Percentiles rank a stretch among this genome's conserved stretches.
Evolutionary conservation across 352 stramenopile species (phyloP).

Genomic region (Globisporangium nagaii): DNA sequence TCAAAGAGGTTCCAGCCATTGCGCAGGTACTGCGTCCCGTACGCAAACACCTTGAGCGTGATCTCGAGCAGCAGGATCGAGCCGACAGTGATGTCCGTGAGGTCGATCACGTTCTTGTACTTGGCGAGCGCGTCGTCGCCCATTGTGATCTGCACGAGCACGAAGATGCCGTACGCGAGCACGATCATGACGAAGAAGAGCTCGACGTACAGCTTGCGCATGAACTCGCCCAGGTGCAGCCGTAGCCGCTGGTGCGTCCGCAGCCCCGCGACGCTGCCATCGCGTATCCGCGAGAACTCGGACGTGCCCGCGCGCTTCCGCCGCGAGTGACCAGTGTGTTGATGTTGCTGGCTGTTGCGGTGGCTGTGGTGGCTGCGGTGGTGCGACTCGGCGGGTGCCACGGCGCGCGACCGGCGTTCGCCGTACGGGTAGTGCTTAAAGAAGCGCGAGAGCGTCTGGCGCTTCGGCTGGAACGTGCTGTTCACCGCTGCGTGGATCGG

Average conservation of each 20-base stretch:
- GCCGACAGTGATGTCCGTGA: constrained; percentile 80
- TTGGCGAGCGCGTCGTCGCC: constrained; percentile 37
- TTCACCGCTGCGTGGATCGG: constrained; percentile 15
- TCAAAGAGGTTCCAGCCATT: constrained; percentile 80
- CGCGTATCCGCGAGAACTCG: constrained; percentile 26
- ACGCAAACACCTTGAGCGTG: constrained; percentile 72
- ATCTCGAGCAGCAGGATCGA: constrained; percentile 82
- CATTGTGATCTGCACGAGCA: constrained; percentile 80
- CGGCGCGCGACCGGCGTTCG: constrained; percentile 50
- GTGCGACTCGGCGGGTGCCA: constrained; percentile 42
- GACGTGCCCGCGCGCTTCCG: constrained; percentile 32
- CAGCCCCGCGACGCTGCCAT: constrained; percentile 26
- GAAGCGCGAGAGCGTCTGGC: constrained; percentile 52
- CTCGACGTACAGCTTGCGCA: constrained; percentile 79
- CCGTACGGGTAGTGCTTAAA: constrained; percentile 55
- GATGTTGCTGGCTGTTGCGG: too few species aligned
- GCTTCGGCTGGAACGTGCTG: constrained; percentile 47
- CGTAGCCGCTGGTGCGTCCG: constrained; percentile 38
- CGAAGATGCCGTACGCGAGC: constrained; percentile 77
- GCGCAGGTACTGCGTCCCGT: constrained; percentile 55
- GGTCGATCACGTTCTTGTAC: constrained; percentile 67
- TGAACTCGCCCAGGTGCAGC: constrained; percentile 65
- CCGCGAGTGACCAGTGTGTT: constrained; percentile 5
- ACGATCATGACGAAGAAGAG: constrained; percentile 88
- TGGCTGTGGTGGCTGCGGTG: too few species aligned